Conservation (phyloP, 192 early-diverging fungal genomes). For the Coemansia sp. region DNA sequence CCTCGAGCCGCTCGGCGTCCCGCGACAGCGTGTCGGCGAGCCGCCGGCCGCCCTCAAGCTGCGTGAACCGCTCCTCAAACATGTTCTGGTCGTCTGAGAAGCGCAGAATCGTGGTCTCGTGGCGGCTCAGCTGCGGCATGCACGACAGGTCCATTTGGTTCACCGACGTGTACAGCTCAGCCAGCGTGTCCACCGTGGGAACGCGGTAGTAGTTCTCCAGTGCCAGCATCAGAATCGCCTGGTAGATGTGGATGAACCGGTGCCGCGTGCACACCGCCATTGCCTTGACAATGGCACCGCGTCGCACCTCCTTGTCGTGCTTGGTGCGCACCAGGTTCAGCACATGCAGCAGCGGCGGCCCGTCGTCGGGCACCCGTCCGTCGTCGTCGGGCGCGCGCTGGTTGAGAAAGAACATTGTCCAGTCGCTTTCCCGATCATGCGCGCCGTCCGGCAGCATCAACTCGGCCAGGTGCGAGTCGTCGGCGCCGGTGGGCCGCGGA, state of each 20-base stretch:
- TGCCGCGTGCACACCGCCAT: conserved; percentile 90
- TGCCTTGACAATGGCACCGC: conserved; percentile 89
- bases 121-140: conserved; percentile 73
- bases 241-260: conserved; percentile 88
- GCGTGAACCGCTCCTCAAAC: conserved; percentile 77
- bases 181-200: conserved; percentile 69
- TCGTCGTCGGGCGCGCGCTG: conserved; percentile 52
- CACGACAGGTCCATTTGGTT: conserved; percentile 78
- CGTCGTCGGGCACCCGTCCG: conserved; percentile 33
- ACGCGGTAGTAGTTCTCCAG: conserved; percentile 87
- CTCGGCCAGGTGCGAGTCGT: conserved; percentile 85
- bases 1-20: conserved; percentile 25
- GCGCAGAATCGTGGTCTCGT: conserved; percentile 81
- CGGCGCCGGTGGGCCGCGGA: conserved; percentile 72
- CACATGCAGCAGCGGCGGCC: conserved; percentile 78
- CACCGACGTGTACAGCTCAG: conserved; percentile 73
- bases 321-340: conserved; percentile 88
- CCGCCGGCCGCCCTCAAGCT: conserved; percentile 37
- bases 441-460: conserved; percentile 96
- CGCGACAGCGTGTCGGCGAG: conserved; percentile 16
- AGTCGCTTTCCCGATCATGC: conserved; percentile 88
- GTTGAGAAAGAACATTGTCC: conserved; percentile 92
- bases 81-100: conserved; percentile 75
- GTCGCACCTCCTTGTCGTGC: conserved; percentile 74
- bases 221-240: conserved; percentile 85